Conservation (phyloP, 2,329 filamentous ascomycete genomes). For the Emmonsiellopsis sp. region DNA sequence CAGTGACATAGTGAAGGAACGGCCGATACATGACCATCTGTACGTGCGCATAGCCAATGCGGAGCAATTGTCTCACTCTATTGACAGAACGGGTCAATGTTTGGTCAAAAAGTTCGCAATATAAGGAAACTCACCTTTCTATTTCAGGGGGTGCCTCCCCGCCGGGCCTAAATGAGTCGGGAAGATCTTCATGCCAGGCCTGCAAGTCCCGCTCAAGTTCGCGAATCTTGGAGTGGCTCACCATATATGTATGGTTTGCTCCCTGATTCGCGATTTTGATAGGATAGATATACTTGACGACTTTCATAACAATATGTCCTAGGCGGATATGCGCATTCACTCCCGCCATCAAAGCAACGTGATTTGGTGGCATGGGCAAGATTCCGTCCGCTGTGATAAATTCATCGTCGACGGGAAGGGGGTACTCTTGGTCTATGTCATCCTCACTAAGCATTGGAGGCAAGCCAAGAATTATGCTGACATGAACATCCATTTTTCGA, state of each 20-base stretch:
- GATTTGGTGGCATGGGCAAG: conserved; percentile 44
- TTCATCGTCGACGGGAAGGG: conserved; percentile 36
- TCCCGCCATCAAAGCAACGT: conserved; percentile 48
- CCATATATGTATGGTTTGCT: conserved; percentile 48
- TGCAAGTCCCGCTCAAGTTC: conserved; percentile 56
- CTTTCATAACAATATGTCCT: conserved; percentile 49
- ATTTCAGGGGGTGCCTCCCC: conserved; percentile 65
- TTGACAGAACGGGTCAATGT: conserved; percentile 4
- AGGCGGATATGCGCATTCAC: conserved; percentile 52
- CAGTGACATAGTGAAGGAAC: conserved; percentile 55
- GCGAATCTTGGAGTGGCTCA: conserved; percentile 54
- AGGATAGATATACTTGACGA: conserved; percentile 55
- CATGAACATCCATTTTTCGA: conserved; percentile 42
- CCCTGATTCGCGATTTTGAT: conserved; percentile 42
- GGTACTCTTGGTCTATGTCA: conserved; percentile 42
- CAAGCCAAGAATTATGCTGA: conserved; percentile 40
- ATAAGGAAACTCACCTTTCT: conserved; percentile 52
- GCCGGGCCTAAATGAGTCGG: conserved; percentile 67
- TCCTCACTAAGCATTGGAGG: conserved; percentile 41
- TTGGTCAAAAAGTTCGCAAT: conserved; percentile 1
- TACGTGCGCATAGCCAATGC: conserved; percentile 55
- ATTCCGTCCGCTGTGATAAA: conserved; percentile 38
- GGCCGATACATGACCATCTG: conserved; percentile 57
- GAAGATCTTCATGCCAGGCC: conserved; percentile 57
- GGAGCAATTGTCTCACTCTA: conserved; percentile 50